Conservation (phyloP, 129 eudicot species). For the Chrysanthemum seticuspe region DNA sequence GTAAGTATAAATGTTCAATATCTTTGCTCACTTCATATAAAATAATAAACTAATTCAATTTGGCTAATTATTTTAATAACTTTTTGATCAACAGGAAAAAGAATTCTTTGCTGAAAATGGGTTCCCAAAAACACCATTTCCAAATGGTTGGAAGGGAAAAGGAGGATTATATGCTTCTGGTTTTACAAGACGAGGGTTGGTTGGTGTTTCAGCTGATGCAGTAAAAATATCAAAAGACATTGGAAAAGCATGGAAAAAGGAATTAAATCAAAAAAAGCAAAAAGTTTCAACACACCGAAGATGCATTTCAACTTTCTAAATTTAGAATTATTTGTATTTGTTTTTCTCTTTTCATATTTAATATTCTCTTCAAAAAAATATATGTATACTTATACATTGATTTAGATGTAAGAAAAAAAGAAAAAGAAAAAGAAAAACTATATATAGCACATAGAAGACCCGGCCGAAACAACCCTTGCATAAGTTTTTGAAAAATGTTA, state of each 20-base stretch:
- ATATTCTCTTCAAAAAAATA: too few relatives aligned
- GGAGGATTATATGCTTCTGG: constrained; percentile 20
- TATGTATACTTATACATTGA: neutral
- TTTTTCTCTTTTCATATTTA: neutral
- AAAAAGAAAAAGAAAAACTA: too few relatives aligned
- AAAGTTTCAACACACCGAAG: constrained; percentile 9
- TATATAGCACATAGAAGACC: constrained; percentile 32
- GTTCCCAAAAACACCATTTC: constrained; percentile 19
- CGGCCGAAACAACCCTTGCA: constrained; percentile 66
- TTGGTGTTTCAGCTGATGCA: constrained; percentile 17
- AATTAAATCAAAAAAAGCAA: constrained; percentile 4
- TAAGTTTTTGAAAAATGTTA: constrained; percentile 38
- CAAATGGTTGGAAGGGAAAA: constrained; percentile 23
- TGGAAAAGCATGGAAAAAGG: constrained; percentile 5
- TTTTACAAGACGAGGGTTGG: constrained; percentile 17
- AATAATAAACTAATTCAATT: neutral
- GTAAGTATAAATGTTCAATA: neutral
- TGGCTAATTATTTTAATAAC: neutral
- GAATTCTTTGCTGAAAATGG: constrained; percentile 21
- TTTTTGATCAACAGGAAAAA: constrained; percentile 14
- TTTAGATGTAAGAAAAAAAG: too few relatives aligned
- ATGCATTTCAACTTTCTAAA: constrained; percentile 16
- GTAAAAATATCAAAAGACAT: constrained; percentile 18
- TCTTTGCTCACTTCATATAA: neutral
- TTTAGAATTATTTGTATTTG: neutral